Evolutionary conservation across 805 yeast species (phyloP).

Genomic region (Starmerella vaccinii): DNA sequence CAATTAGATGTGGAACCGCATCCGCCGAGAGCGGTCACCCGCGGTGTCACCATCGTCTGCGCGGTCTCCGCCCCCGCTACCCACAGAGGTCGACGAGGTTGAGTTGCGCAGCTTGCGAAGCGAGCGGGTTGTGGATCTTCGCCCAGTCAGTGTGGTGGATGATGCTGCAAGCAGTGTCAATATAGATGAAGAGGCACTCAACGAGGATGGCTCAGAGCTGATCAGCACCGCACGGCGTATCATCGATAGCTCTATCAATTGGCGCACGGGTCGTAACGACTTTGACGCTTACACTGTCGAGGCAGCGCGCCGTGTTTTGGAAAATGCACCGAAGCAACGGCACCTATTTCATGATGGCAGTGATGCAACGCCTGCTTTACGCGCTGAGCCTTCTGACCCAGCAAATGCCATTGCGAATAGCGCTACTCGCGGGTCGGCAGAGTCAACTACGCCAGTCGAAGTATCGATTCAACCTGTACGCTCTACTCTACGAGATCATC

Average conservation of each 20-base stretch:
- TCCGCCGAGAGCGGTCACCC: neutral
- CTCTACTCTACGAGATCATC: neutral
- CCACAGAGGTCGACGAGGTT: too few relatives aligned
- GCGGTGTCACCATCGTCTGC: too few relatives aligned
- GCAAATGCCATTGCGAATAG: too few relatives aligned
- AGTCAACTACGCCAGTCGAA: neutral
- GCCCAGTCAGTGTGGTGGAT: slow-evolving; percentile 18
- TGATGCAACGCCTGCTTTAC: neutral
- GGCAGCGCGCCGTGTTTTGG: slow-evolving; percentile 26
- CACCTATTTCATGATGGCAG: slow-evolving; percentile 8
- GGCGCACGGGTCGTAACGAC: slow-evolving; percentile 20
- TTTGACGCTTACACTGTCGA: slow-evolving; percentile 27
- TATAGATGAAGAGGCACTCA: slow-evolving; percentile 24
- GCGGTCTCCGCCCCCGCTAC: too few relatives aligned
- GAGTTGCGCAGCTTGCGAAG: neutral
- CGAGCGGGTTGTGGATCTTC: neutral
- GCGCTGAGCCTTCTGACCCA: neutral
- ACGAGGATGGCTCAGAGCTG: slow-evolving; percentile 25
- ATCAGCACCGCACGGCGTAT: slow-evolving; percentile 24
- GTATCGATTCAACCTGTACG: neutral
- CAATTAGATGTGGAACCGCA: neutral
- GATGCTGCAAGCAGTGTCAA: slow-evolving; percentile 29
- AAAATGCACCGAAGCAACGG: slow-evolving; percentile 12
- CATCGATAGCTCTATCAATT: slow-evolving; percentile 9
- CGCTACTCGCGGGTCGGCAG: too few relatives aligned